A percentile compares a stretch with the other conserved stretches of the same genome.
Conservation (phyloP, 192 early-diverging fungal genomes). For the Podila minutissima region DNA sequence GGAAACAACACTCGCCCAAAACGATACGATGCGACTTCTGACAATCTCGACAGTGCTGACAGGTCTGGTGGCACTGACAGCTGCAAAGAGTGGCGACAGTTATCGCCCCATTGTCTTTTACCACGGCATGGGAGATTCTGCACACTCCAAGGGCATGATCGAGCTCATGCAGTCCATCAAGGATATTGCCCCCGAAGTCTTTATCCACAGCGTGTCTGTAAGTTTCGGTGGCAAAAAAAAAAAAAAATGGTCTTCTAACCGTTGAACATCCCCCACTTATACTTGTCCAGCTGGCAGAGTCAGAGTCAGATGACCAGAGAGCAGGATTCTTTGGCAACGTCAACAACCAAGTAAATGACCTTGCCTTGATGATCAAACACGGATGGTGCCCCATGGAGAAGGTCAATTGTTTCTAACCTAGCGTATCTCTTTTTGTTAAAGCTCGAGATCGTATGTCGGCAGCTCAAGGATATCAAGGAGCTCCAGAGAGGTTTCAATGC, state of each 20-base stretch:
- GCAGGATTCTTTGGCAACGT: constrained; percentile 89
- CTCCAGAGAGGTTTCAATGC: constrained; percentile 86
- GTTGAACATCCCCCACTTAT: not conserved
- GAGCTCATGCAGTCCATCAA: constrained; percentile 52
- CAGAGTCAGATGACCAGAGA: constrained; percentile 76
- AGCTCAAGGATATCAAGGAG: constrained; percentile 65
- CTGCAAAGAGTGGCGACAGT: not conserved
- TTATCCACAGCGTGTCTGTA: constrained; percentile 81
- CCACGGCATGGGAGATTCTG: constrained; percentile 93
- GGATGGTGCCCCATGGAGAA: not conserved
- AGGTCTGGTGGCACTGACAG: not conserved
- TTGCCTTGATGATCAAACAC: not conserved
- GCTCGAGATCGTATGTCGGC: constrained; percentile 75
- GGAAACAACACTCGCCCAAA: too few relatives aligned
- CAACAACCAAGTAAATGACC: constrained; percentile 69
- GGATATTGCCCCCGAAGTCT: constrained; percentile 68
- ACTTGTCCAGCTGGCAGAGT: constrained; percentile 32
- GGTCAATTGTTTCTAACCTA: not conserved
- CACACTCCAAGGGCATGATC: constrained; percentile 77
- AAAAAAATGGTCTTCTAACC: too few relatives aligned
- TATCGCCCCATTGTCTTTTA: constrained; percentile 75
- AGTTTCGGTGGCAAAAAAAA: constrained; percentile 18
- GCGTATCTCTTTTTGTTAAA: not conserved
- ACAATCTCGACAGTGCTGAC: not conserved
- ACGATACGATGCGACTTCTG: not conserved